phyloP scores from a whole-genome alignment of 2,329 filamentous ascomycete genomes.

The Xylariaceae sp. region DNA sequence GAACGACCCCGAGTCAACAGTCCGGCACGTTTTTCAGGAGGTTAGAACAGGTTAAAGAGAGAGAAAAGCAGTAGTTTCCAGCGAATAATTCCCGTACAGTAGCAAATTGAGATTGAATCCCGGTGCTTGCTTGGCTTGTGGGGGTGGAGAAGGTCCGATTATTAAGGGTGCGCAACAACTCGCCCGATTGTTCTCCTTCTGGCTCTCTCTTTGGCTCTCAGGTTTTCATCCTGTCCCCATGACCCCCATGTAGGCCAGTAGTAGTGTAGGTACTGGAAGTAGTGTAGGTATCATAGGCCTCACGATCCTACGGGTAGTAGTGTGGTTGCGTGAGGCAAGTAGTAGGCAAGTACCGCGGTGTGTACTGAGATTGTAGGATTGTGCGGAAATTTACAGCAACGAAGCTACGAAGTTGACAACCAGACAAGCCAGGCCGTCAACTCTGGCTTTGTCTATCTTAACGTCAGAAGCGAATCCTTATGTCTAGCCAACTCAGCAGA shows the following conservation, averaged over 20 bases:
- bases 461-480: background rate
- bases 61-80: no score
- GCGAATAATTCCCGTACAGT: no score
- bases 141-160: background rate
- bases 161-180: background rate
- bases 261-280: no score
- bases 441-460: no score
- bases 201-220: background rate
- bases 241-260: background rate
- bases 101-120: background rate
- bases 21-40: no score
- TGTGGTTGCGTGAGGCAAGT: no score
- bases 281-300: no score
- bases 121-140: background rate
- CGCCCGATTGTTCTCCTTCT: background rate
- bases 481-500: background rate
- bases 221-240: background rate
- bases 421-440: background rate
- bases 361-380: background rate
- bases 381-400: background rate
- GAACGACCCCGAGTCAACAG: no score
- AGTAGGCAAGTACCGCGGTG: background rate
- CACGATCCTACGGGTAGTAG: no score
- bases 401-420: no score
- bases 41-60: no score